Conservation (phyloP, 2,329 filamentous ascomycete species). For the Aspergillus candidus region DNA sequence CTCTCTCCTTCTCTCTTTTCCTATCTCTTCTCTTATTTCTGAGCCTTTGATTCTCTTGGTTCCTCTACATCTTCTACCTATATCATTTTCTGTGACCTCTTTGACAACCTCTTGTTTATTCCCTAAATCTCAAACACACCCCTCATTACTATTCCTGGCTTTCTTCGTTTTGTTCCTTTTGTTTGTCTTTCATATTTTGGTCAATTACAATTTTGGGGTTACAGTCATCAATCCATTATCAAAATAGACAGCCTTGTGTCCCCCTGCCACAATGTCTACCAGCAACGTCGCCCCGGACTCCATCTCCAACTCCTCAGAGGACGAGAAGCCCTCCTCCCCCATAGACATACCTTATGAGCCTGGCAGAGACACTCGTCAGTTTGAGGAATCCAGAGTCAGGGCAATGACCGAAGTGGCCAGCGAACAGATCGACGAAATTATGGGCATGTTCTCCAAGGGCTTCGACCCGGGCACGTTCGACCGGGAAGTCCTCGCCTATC, state of each 20-base stretch:
- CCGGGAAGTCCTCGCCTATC: conserved; percentile 5
- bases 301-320: no score
- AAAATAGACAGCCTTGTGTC: no score
- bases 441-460: conserved; percentile 14
- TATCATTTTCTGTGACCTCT: no score
- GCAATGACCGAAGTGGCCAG: conserved; percentile 10
- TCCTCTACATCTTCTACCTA: no score
- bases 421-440: conserved; percentile 9
- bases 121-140: no score
- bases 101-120: no score
- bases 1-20: no score
- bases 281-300: no score
- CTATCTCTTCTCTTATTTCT: no score
- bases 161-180: conserved; percentile 14
- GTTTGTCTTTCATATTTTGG: conserved; percentile 1
- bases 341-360: conserved; percentile 10
- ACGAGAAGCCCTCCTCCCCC: not conserved
- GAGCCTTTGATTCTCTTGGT: no score
- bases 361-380: not conserved
- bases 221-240: not conserved
- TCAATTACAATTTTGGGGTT: conserved; percentile 2
- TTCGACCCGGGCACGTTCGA: conserved; percentile 16
- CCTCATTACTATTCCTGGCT: not conserved
- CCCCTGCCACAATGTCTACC: no score
- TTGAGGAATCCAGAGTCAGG: conserved; percentile 9